These are phyloP conservation scores for Aspergillus calidoustus DNA, from an alignment of 2,329 filamentous ascomycete species.

Conservation along the genomic window DNA sequence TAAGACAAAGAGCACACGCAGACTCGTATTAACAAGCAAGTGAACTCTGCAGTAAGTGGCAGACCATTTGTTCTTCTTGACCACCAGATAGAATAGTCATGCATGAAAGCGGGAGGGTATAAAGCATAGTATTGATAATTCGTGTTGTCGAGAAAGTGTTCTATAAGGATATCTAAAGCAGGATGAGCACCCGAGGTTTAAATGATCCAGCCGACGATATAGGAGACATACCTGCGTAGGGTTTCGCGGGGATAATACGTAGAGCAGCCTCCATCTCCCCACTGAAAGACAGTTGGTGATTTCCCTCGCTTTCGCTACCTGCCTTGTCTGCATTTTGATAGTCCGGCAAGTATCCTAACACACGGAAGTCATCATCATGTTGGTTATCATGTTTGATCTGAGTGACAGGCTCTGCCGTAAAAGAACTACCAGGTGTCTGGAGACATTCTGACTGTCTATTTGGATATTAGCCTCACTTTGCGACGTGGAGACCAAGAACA, in stretches of 20 bases:
- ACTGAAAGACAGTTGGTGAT: slow-evolving; percentile 22
- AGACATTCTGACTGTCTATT: background rate
- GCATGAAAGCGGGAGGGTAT: slow-evolving; percentile 52
- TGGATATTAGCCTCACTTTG: background rate
- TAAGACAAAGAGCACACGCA: slow-evolving; percentile 54
- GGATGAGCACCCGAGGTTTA: slow-evolving; percentile 4
- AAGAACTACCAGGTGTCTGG: background rate
- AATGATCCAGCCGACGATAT: background rate
- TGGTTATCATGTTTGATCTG: background rate
- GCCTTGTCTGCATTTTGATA: background rate
- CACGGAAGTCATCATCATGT: slow-evolving; percentile 19
- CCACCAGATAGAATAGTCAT: slow-evolving; percentile 55
- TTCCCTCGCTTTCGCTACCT: slow-evolving; percentile 1
- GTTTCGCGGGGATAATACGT: slow-evolving; percentile 41
- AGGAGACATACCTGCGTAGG: slow-evolving; percentile 39
- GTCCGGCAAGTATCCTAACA: slow-evolving; percentile 26
- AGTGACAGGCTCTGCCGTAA: background rate
- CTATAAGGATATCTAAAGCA: slow-evolving; percentile 51
- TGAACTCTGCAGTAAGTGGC: slow-evolving; percentile 49
- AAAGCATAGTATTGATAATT: slow-evolving; percentile 55
- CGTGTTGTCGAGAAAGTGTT: slow-evolving; percentile 51
- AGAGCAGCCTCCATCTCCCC: slow-evolving; percentile 41
- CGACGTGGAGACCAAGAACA: background rate
- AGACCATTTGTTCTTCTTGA: slow-evolving; percentile 39
- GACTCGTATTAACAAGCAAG: slow-evolving; percentile 52